phyloP scores from a whole-genome alignment of 2,329 filamentous ascomycete genomes.

The Phaeophleospora eucalypticola region DNA sequence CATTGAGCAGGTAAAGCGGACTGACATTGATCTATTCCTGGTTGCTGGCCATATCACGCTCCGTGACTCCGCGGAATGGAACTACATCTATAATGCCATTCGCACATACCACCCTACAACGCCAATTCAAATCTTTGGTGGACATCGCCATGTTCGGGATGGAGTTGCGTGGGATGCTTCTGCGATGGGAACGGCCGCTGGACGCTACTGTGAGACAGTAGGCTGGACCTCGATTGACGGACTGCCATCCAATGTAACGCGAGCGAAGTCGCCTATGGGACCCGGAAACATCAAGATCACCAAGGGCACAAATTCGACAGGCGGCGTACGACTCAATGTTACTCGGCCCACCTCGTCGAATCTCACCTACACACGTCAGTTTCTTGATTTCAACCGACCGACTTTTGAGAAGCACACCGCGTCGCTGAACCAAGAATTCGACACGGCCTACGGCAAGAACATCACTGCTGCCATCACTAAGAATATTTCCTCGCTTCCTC shows the following conservation, averaged over 20 bases:
- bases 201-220: constrained; percentile 63
- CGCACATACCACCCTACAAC: constrained; percentile 52
- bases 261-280: constrained; percentile 39
- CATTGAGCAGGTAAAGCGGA: constrained; percentile 50
- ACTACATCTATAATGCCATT: constrained; percentile 56
- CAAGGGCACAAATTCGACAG: constrained; percentile 31
- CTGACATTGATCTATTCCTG: constrained; percentile 61
- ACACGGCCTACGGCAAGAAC: constrained; percentile 16
- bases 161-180: constrained; percentile 61
- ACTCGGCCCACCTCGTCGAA: constrained; percentile 24
- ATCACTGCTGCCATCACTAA: constrained; percentile 16
- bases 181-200: constrained; percentile 59
- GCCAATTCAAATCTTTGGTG: constrained; percentile 61
- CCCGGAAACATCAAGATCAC: constrained; percentile 37
- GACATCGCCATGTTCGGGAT: constrained; percentile 50
- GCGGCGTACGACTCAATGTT: constrained; percentile 17
- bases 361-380: constrained; percentile 53
- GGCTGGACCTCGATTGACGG: constrained; percentile 64
- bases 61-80: constrained; percentile 41
- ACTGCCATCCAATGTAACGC: constrained; percentile 43
- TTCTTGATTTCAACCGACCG: constrained; percentile 65
- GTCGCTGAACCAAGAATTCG: constrained; percentile 15
- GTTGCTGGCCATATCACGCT: constrained; percentile 62
- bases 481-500: constrained; percentile 15
- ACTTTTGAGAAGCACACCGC: constrained; percentile 61